Evolutionary conservation across 2,329 filamentous ascomycete species (phyloP).

Genomic region (Phialophora expanda): DNA sequence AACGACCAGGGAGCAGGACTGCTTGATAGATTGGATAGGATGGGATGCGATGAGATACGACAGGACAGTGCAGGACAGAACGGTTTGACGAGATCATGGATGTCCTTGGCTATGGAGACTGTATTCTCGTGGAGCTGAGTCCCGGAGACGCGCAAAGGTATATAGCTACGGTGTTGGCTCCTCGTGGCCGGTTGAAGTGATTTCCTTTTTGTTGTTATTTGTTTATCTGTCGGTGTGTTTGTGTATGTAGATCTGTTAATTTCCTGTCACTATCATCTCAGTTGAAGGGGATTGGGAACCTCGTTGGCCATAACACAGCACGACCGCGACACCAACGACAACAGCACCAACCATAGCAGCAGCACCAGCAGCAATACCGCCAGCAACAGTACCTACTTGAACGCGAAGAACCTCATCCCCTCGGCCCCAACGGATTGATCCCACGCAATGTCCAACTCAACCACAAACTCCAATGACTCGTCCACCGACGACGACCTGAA

Average conservation of each 20-base stretch:
- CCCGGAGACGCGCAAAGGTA: no score
- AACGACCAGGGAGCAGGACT: not conserved
- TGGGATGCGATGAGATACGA: no score
- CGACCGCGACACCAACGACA: not conserved
- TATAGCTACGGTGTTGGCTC: not conserved
- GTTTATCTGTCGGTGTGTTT: not conserved
- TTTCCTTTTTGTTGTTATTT: not conserved
- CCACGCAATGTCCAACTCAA: not conserved
- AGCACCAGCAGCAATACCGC: no score
- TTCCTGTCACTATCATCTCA: not conserved
- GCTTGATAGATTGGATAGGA: not conserved
- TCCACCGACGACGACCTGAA: conserved; percentile 21
- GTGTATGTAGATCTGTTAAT: not conserved
- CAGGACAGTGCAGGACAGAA: not conserved
- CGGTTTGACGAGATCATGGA: not conserved
- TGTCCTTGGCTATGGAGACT: not conserved
- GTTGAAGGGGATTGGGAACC: not conserved
- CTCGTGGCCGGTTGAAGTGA: not conserved
- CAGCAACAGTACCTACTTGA: no score
- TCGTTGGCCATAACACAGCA: not conserved
- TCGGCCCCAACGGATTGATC: not conserved
- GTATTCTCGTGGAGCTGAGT: not conserved
- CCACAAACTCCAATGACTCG: not conserved
- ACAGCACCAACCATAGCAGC: not conserved
- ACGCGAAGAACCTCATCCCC: not conserved